Evolutionary conservation across 176 grass and related monocot genomes (phyloP), one percentile per base, ranked within the genome.

Genomic region (Triticum timopheevii): DNA sequence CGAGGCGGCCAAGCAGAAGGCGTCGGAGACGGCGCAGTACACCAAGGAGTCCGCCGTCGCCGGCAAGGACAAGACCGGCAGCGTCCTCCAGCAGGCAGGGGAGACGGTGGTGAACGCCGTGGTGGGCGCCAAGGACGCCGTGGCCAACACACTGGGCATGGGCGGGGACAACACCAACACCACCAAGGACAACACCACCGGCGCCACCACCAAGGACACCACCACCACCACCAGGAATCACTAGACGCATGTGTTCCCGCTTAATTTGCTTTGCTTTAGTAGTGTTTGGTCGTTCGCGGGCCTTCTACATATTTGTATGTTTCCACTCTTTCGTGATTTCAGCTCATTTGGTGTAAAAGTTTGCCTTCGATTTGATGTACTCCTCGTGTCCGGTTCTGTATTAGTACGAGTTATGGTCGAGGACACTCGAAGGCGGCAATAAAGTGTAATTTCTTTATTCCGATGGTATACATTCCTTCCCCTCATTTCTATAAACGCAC

Each of bases 81-180:
- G 56, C 56, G 56, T 59, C 6, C 56, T 59, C 56, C 56, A 59
- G 56, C 56, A 59, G 56, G 56, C 56, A 19, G 56, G 56, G 19
- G 56, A 59, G 56, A 59, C 56, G 56, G 56, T 59, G 7, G 56
- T 59, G 56, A 59, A 22, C 56, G 56, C 56, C 19, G 95, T 86
- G 19, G 84, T 69, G 2, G 93, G 93, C 20, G 87, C 93, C 31
- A 92, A 89, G 84, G 93, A 95, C 54, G 87, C 94, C 8, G 92
- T 94, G 68, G 84, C 71, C 59, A 93, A 22, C 85, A 92, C 91
- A 45, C 79, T 93, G 27, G 95, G 95, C 10, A 86, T 95, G 89
- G 73, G 78, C 34, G 90, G 65, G 0, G 84, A 90, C 27, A 58
- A 62, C 31, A 13, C 61, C 27, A 58, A 62, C 31, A 13, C 61